These are phyloP conservation scores for Leccinellum rugosiceps DNA, from an alignment of 768 basidiomycete genomes.

Conservation along the genomic window DNA sequence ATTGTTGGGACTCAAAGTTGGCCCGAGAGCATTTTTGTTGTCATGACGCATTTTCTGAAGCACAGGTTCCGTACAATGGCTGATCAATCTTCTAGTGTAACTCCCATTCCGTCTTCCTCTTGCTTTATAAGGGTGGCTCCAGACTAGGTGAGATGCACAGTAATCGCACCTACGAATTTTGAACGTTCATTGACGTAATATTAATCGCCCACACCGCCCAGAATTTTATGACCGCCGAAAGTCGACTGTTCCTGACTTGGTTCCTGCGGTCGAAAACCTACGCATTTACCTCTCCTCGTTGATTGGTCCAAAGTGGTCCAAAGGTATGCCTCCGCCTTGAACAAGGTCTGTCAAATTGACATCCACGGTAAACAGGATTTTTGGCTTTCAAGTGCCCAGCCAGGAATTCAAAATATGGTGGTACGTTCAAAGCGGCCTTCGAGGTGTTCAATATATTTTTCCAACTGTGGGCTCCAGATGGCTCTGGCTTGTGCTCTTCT, in stretches of 20 bases:
- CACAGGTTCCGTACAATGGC: neutral
- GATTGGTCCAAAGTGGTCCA: too few species aligned
- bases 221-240: too few species aligned
- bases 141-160: too few species aligned
- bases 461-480: too few species aligned
- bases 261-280: too few species aligned
- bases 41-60: neutral
- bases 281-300: too few species aligned
- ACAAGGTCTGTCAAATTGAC: slow-evolving; percentile 78
- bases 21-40: neutral
- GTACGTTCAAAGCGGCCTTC: slow-evolving; percentile 61
- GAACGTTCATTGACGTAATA: too few species aligned
- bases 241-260: too few species aligned
- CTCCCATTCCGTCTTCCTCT: too few species aligned
- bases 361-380: slow-evolving; percentile 83
- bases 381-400: slow-evolving; percentile 75
- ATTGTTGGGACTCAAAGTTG: neutral
- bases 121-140: neutral
- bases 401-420: slow-evolving; percentile 49
- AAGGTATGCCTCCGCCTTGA: slow-evolving; percentile 71
- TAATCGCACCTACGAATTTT: too few species aligned
- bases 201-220: too few species aligned
- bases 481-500: slow-evolving; percentile 75
- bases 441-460: too few species aligned
- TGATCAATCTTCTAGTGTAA: neutral